Evolutionary conservation across 768 basidiomycete genomes (phyloP).

Genomic region (Phlegmacium glaucopus): DNA sequence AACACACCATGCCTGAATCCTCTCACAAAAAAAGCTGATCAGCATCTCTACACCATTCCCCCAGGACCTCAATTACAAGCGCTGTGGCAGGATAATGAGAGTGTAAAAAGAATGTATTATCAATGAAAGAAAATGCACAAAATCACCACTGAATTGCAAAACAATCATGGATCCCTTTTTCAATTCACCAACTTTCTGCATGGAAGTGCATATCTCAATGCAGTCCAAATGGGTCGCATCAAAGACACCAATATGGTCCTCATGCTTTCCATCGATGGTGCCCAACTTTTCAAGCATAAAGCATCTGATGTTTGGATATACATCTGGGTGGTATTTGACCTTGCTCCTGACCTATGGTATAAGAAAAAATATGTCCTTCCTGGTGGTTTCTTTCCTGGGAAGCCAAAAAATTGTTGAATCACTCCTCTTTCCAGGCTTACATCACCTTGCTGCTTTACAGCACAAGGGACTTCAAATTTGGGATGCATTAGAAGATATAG

Average conservation of each 20-base stretch:
- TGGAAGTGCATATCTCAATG: constrained; percentile 23
- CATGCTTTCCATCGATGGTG: constrained; percentile 33
- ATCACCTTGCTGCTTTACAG: constrained; percentile 18
- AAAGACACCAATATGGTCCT: constrained; percentile 28
- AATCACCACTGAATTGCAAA: constrained; percentile 4
- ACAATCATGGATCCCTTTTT: background rate
- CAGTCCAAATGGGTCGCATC: constrained; percentile 19
- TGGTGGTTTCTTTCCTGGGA: constrained; percentile 21
- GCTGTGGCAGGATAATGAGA: constrained; percentile 12
- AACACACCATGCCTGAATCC: constrained; percentile 7
- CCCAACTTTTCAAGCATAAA: constrained; percentile 37
- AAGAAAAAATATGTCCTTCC: constrained; percentile 16
- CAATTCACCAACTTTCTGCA: constrained; percentile 20
- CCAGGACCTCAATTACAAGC: constrained; percentile 20
- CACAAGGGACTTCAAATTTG: constrained; percentile 24
- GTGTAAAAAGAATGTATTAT: constrained; percentile 2
- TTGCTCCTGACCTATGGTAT: constrained; percentile 21
- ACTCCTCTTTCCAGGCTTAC: constrained; percentile 15
- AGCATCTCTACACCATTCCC: constrained; percentile 18
- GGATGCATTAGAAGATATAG: constrained; percentile 17
- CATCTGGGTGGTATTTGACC: constrained; percentile 35
- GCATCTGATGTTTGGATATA: constrained; percentile 37
- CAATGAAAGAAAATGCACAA: constrained; percentile 1
- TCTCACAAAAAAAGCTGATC: constrained; percentile 7
- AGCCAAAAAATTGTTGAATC: constrained; percentile 18